Evolutionary conservation across 768 basidiomycete species (phyloP), one percentile per base, ranked within the genome.

Genomic region (Mycena leptocephala): DNA sequence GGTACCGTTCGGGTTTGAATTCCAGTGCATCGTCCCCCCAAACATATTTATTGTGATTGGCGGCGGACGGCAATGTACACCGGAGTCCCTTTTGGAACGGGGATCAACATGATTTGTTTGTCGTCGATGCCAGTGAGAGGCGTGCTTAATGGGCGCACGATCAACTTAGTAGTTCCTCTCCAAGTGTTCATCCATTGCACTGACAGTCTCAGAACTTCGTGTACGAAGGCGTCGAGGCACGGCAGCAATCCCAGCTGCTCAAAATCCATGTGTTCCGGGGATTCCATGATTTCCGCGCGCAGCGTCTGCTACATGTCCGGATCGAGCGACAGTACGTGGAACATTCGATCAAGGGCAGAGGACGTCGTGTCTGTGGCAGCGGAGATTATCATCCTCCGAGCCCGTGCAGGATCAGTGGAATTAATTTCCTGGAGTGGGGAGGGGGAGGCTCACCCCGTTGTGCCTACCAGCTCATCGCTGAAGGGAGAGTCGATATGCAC

Each of bases 361-460:
- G 83, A 79, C 0, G 83, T 84, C 7, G 84, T 85, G 39, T 84
- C 84, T 9, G 78, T 80, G 7, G 76, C 84, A 10, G 83, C 80
- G 28, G 83, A 80, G 20, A 80, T 74, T 18, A 85, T 67, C n/a
- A 81, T 80, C 11, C 83, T 84, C 37, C 18, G 26, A 46, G 22
- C 18, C n/a, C n/a, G n/a, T n/a, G 41, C 46, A n/a, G 13, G 9
- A 39, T 62, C 18, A 62, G 46, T 3, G 13, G 28, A 30, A 30
- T 2, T 24, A 30, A 14, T 26, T 8, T 13, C 5, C 22, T 2
- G 11, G 24, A 16, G 28, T 13, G 11, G 30, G 13, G 33, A 20
- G 22, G 28, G n/a, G 20, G 13, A 24, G 11, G 20, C 59, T 2
- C 13, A 70, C 69, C 58, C 56, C 18, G 69, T 62, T 6, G 46